These are phyloP conservation scores for Pachysandra terminalis DNA, from an alignment of 164 flowering plant genomes.

Conservation along the genomic window DNA sequence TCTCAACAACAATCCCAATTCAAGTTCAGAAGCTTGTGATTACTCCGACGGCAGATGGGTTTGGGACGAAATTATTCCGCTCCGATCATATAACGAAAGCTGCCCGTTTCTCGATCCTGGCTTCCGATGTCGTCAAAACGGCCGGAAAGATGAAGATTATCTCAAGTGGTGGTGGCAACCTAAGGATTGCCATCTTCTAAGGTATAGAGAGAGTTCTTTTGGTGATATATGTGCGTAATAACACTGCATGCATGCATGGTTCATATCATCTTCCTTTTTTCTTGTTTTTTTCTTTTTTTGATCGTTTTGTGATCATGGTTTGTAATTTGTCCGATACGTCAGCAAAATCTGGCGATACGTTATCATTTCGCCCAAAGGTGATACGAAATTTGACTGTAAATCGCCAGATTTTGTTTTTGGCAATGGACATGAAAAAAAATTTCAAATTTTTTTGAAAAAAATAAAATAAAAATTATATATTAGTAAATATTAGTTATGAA, in stretches of 20 bases:
- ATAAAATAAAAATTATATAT: too few species aligned
- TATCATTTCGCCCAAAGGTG: too few species aligned
- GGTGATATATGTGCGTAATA: neutral
- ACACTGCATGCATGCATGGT: neutral
- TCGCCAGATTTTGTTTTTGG: too few species aligned
- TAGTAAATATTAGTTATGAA: too few species aligned
- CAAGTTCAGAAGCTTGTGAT: constrained; percentile 33
- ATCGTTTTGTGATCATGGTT: too few species aligned
- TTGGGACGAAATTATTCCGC: constrained; percentile 26
- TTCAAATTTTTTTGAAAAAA: too few species aligned
- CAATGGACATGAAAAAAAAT: too few species aligned
- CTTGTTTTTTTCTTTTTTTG: too few species aligned
- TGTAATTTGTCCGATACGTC: too few species aligned
- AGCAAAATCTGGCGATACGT: too few species aligned
- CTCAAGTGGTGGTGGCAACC: constrained; percentile 79
- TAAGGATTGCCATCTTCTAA: constrained; percentile 53
- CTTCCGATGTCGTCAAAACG: constrained; percentile 51
- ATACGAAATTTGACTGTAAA: too few species aligned
- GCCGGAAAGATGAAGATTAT: constrained; percentile 48
- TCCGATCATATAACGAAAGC: constrained; percentile 32
- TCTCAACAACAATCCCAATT: neutral
- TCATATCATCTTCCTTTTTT: too few species aligned
- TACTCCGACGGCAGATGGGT: constrained; percentile 66
- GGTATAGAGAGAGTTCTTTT: constrained; percentile 32
- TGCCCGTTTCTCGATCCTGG: constrained; percentile 75